Evolutionary conservation across 352 stramenopile genomes (phyloP).

Genomic region (Phytophthora parvispora): DNA sequence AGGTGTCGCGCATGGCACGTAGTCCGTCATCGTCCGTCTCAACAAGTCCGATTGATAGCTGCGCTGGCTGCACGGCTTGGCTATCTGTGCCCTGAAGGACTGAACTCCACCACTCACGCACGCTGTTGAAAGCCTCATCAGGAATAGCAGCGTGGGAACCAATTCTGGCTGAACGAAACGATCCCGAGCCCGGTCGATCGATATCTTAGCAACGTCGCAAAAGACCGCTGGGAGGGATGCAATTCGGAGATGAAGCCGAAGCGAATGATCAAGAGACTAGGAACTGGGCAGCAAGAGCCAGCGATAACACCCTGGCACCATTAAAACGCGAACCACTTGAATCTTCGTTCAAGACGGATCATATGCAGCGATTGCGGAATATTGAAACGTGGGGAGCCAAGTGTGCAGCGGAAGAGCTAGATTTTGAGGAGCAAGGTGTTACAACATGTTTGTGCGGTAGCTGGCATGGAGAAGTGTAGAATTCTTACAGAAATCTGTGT

Average conservation of each 20-base stretch:
- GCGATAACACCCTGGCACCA: neutral
- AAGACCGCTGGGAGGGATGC: neutral
- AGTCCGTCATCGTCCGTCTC: constrained; percentile 32
- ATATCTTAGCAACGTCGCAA: constrained; percentile 19
- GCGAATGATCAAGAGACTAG: neutral
- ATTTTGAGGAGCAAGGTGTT: constrained; percentile 40
- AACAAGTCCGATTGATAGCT: too few relatives aligned
- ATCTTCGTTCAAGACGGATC: constrained; percentile 18
- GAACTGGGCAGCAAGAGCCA: neutral
- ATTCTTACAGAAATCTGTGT: neutral
- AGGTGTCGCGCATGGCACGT: constrained; percentile 13
- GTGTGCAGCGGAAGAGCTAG: constrained; percentile 27
- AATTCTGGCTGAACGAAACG: constrained; percentile 5
- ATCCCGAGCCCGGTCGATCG: neutral
- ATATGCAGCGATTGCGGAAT: constrained; percentile 16
- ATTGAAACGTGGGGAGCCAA: constrained; percentile 41
- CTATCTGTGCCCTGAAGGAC: neutral
- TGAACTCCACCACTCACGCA: neutral
- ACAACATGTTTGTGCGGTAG: too few relatives aligned
- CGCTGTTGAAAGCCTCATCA: neutral
- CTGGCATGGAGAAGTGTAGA: too few relatives aligned
- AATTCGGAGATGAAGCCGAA: neutral
- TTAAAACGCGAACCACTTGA: constrained; percentile 10
- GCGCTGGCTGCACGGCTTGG: neutral
- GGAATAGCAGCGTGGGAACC: constrained; percentile 3